phyloP scores from a whole-genome alignment of 2,329 filamentous ascomycete genomes.

The Penicillium brasilianum region DNA sequence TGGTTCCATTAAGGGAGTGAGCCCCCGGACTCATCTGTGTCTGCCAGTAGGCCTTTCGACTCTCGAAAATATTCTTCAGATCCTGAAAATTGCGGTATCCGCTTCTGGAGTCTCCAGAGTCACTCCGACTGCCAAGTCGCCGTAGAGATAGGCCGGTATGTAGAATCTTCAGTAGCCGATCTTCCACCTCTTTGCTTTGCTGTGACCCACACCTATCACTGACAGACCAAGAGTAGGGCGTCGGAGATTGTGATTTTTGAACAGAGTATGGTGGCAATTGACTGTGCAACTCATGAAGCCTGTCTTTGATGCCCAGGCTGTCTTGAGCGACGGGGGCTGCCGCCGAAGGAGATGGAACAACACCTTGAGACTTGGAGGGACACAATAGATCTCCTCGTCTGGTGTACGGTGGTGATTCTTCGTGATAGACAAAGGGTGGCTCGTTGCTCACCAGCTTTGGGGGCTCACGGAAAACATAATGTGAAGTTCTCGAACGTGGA shows the following conservation, averaged over 20 bases:
- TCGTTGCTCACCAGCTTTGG: neutral
- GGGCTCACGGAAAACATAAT: neutral
- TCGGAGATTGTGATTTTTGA: slow-evolving; percentile 1
- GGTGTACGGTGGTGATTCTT: neutral
- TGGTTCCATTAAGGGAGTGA: neutral
- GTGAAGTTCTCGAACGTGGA: neutral
- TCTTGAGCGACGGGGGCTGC: neutral
- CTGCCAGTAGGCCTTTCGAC: slow-evolving; percentile 24
- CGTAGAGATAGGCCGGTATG: slow-evolving; percentile 20
- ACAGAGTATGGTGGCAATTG: neutral
- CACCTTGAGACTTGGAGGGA: neutral
- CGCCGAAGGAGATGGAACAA: neutral
- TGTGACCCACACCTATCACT: neutral
- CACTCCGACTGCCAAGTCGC: neutral
- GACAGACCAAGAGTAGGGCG: slow-evolving; percentile 21
- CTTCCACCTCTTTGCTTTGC: slow-evolving; percentile 9
- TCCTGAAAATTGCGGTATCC: slow-evolving; percentile 32
- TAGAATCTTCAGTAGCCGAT: slow-evolving; percentile 22
- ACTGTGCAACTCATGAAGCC: neutral
- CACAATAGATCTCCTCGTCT: neutral
- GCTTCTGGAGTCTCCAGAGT: neutral
- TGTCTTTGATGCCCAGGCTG: too few species aligned
- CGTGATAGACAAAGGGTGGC: neutral
- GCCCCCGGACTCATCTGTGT: neutral
- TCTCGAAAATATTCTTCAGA: slow-evolving; percentile 28